Evolutionary conservation across 352 stramenopile genomes (phyloP).

Genomic region (Globisporangium polare): DNA sequence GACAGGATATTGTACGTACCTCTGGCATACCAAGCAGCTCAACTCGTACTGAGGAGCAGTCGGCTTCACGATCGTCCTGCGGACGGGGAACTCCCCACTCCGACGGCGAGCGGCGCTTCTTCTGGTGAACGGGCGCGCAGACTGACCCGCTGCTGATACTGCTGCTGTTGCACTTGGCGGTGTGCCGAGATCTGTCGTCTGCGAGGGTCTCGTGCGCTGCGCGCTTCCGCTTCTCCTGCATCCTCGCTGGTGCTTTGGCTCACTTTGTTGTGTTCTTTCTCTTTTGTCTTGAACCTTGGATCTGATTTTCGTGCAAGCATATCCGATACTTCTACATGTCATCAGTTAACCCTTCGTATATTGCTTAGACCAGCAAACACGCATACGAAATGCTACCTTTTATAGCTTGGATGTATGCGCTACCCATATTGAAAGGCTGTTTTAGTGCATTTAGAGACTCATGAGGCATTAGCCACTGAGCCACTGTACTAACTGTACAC

Average conservation of each 20-base stretch:
- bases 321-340: no score
- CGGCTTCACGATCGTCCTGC: background rate
- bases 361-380: no score
- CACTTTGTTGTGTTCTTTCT: background rate
- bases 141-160: background rate
- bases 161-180: background rate
- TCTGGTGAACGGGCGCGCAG: background rate
- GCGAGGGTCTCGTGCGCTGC: background rate
- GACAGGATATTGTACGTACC: no score
- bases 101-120: background rate
- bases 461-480: no score
- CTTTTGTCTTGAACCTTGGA: background rate
- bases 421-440: no score
- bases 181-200: background rate
- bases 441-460: no score
- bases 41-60: background rate
- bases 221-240: slow-evolving; percentile 4
- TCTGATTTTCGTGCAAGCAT: background rate
- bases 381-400: no score
- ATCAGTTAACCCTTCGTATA: no score
- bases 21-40: background rate
- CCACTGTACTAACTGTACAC: no score
- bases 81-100: background rate
- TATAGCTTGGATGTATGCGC: no score
- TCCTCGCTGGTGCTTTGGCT: background rate